Evolutionary conservation across 352 stramenopile genomes (phyloP).

Genomic region (Pythium aristosporum): DNA sequence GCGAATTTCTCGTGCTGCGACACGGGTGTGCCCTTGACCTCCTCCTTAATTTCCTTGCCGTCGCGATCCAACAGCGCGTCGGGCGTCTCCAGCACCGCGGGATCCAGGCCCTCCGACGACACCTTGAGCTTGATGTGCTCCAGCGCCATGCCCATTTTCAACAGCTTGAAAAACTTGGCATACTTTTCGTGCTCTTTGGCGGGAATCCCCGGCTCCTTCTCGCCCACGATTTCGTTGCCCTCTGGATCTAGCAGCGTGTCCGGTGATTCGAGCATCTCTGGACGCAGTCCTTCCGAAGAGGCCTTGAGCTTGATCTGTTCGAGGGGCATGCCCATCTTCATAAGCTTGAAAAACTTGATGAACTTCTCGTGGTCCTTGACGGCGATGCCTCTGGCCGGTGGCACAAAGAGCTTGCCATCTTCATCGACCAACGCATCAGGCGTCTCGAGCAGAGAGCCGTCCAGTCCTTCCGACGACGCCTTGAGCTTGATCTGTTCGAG

Average conservation of each 20-base stretch:
- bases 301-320: slow-evolving; percentile 57
- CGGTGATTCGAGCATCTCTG: too few species aligned
- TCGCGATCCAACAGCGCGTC: slow-evolving; percentile 31
- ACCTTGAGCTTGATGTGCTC: slow-evolving; percentile 80
- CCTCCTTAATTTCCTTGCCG: slow-evolving; percentile 30
- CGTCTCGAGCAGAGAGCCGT: slow-evolving; percentile 50
- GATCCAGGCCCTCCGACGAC: slow-evolving; percentile 61
- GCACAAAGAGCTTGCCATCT: slow-evolving; percentile 45
- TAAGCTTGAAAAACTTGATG: slow-evolving; percentile 76
- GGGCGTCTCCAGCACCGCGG: slow-evolving; percentile 55
- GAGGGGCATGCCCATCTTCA: slow-evolving; percentile 83
- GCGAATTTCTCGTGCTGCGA: slow-evolving; percentile 81
- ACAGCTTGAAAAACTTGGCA: slow-evolving; percentile 72
- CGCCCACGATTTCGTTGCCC: too few species aligned
- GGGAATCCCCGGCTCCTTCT: slow-evolving; percentile 23
- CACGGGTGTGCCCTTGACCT: slow-evolving; percentile 36
- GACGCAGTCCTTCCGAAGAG: too few species aligned
- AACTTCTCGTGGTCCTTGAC: slow-evolving; percentile 71
- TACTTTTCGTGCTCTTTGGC: slow-evolving; percentile 90
- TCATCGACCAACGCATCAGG: slow-evolving; percentile 55
- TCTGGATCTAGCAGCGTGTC: too few species aligned
- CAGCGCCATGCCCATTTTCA: slow-evolving; percentile 79
- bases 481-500: slow-evolving; percentile 91
- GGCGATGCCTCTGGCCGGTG: slow-evolving; percentile 34
- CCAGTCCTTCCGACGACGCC: slow-evolving; percentile 54